Conservation (phyloP, 495 filamentous ascomycete genomes). For the Thozetella sp. region DNA sequence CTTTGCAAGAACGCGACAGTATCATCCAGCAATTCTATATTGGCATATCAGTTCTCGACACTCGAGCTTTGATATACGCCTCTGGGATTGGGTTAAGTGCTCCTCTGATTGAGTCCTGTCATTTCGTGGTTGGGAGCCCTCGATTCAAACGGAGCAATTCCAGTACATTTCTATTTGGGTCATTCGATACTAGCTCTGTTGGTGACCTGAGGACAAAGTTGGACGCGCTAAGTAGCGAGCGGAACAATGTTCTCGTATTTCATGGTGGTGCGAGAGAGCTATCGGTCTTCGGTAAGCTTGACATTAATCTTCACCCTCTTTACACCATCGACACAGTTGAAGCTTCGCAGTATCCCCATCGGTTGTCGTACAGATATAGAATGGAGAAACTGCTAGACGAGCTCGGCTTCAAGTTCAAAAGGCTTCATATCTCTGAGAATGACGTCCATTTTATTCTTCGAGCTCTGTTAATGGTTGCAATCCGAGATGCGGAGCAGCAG, state of each 20-base stretch:
- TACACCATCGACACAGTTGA: constrained; percentile 19
- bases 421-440: constrained; percentile 16
- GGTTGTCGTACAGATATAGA: constrained; percentile 12
- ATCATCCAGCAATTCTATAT: constrained; percentile 17
- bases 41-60: constrained; percentile 20
- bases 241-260: constrained; percentile 15
- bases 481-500: constrained; percentile 10
- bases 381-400: constrained; percentile 15
- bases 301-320: constrained; percentile 15
- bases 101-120: constrained; percentile 18
- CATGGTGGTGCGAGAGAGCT: constrained; percentile 12
- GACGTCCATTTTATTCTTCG: constrained; percentile 16
- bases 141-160: constrained; percentile 13
- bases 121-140: constrained; percentile 19
- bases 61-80: constrained; percentile 10
- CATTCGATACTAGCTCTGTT: constrained; percentile 14
- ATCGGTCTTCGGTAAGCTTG: constrained; percentile 9
- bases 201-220: constrained; percentile 7
- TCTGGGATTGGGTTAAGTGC: not conserved
- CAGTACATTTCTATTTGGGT: constrained; percentile 12
- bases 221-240: constrained; percentile 6
- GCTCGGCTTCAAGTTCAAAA: constrained; percentile 12
- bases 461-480: constrained; percentile 19
- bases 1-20: constrained; percentile 13
- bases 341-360: constrained; percentile 16